Conservation (phyloP, 2,329 filamentous ascomycete genomes). For the Epichloe glyceriae region DNA sequence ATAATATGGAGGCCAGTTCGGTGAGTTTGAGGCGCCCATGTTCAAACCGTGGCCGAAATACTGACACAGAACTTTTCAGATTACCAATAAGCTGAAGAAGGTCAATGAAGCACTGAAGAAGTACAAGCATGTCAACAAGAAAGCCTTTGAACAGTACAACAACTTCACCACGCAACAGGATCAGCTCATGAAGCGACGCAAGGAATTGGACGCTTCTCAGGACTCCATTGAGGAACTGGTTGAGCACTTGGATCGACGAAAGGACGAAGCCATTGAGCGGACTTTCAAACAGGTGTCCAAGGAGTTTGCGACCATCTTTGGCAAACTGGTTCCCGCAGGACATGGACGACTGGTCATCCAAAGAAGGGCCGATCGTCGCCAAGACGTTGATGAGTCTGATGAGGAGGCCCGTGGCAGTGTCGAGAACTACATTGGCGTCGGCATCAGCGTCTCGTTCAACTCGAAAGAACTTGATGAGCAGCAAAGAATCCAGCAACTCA, state of each 20-base stretch:
- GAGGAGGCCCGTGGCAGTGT: conserved; percentile 60
- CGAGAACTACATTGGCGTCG: conserved; percentile 92
- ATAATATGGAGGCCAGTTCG: conserved; percentile 64
- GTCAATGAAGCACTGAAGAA: conserved; percentile 91
- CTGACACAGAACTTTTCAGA: conserved; percentile 23
- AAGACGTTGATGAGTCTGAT: conserved; percentile 47
- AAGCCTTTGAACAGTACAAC: conserved; percentile 97
- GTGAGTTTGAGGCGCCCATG: conserved; percentile 32
- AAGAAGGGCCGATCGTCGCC: conserved; percentile 64
- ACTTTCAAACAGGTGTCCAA: conserved; percentile 96
- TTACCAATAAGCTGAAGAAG: conserved; percentile 63
- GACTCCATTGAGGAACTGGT: conserved; percentile 86
- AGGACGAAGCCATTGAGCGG: conserved; percentile 95
- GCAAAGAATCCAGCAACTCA: conserved; percentile 93
- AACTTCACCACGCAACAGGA: conserved; percentile 91
- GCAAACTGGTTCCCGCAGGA: conserved; percentile 86
- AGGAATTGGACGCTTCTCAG: conserved; percentile 78
- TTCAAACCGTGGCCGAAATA: neutral
- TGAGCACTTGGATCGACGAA: conserved; percentile 80
- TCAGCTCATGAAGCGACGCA: conserved; percentile 67
- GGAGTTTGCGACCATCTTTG: conserved; percentile 87
- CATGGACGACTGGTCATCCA: conserved; percentile 89
- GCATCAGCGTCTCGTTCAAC: conserved; percentile 97
- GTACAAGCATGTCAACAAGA: conserved; percentile 97
- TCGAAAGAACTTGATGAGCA: conserved; percentile 92